phyloP scores from a whole-genome alignment of 345 rosid species.

The Brassica incana region DNA sequence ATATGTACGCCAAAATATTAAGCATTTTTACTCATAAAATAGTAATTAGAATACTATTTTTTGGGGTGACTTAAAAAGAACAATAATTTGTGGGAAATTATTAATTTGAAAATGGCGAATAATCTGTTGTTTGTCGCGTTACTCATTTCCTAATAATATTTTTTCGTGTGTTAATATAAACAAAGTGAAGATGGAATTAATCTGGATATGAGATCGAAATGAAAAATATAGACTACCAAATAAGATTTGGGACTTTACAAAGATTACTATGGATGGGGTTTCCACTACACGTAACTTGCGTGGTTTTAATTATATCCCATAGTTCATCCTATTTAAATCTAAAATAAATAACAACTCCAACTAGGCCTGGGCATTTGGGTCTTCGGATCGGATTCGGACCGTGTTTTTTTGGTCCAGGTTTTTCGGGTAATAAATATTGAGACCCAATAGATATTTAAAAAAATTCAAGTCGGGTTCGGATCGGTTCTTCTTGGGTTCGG shows the following conservation, averaged over 20 bases:
- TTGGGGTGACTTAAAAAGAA: not conserved
- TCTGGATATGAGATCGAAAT: constrained; percentile 12
- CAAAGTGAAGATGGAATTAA: not conserved
- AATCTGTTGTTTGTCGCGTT: not conserved
- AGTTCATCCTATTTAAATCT: not conserved
- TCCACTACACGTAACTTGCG: constrained; percentile 18
- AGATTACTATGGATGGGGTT: constrained; percentile 25
- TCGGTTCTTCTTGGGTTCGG: too few relatives aligned
- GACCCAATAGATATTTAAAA: too few relatives aligned
- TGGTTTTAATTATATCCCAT: not conserved
- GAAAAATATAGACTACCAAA: constrained; percentile 3
- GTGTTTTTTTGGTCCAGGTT: too few relatives aligned
- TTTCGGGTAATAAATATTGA: too few relatives aligned
- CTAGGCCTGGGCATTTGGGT: too few relatives aligned
- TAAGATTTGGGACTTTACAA: constrained; percentile 5
- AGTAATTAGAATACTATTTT: not conserved
- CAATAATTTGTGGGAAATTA: not conserved
- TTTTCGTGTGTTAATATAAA: not conserved
- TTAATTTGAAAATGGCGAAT: not conserved
- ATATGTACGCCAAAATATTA: not conserved
- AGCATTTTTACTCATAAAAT: not conserved
- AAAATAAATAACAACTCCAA: not conserved
- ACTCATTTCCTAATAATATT: not conserved
- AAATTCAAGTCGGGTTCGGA: too few relatives aligned
- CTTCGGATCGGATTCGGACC: too few relatives aligned